These are phyloP conservation scores for Peribolospora baueri DNA, from an alignment of 768 basidiomycete species.

Conservation along the genomic window DNA sequence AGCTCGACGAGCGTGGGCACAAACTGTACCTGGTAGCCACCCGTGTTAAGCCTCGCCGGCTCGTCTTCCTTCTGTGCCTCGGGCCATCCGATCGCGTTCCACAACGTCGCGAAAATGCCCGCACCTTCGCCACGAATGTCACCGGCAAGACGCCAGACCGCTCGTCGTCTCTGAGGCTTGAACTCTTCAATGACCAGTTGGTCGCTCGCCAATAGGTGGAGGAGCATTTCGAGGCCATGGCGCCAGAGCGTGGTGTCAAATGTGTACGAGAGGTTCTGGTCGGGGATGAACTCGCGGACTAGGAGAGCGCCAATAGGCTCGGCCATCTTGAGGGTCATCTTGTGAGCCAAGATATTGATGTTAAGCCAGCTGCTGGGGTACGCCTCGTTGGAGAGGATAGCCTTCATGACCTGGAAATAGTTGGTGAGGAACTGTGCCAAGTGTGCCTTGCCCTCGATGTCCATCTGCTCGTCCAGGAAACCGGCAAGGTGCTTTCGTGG, in stretches of 20 bases:
- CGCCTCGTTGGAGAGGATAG: slow-evolving; percentile 63
- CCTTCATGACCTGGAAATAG: slow-evolving; percentile 55
- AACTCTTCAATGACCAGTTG: slow-evolving; percentile 87
- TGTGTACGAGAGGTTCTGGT: slow-evolving; percentile 32
- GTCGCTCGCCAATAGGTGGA: slow-evolving; percentile 54
- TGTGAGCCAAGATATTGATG: slow-evolving; percentile 65
- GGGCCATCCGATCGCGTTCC: slow-evolving; percentile 61
- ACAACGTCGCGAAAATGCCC: slow-evolving; percentile 46
- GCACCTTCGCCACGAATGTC: slow-evolving; percentile 86
- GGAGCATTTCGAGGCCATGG: slow-evolving; percentile 52
- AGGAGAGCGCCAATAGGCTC: slow-evolving; percentile 56
- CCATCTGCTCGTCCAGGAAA: slow-evolving; percentile 54
- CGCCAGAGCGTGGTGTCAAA: slow-evolving; percentile 63
- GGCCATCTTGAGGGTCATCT: slow-evolving; percentile 66
- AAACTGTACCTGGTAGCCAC: slow-evolving; percentile 51
- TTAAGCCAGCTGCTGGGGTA: slow-evolving; percentile 84
- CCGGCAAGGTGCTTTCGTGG: slow-evolving; percentile 49
- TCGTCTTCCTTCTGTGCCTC: neutral
- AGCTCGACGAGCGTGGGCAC: slow-evolving; percentile 41
- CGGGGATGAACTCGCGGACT: slow-evolving; percentile 55
- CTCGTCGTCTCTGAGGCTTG: slow-evolving; percentile 49
- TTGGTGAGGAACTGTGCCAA: slow-evolving; percentile 44
- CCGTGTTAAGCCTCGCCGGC: neutral
- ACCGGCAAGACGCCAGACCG: slow-evolving; percentile 64
- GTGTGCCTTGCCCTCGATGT: slow-evolving; percentile 69